Percentiles rank a stretch among this genome's conserved stretches.
phyloP scores from a whole-genome alignment of 352 stramenopile genomes.

The Pythium coloratum region DNA sequence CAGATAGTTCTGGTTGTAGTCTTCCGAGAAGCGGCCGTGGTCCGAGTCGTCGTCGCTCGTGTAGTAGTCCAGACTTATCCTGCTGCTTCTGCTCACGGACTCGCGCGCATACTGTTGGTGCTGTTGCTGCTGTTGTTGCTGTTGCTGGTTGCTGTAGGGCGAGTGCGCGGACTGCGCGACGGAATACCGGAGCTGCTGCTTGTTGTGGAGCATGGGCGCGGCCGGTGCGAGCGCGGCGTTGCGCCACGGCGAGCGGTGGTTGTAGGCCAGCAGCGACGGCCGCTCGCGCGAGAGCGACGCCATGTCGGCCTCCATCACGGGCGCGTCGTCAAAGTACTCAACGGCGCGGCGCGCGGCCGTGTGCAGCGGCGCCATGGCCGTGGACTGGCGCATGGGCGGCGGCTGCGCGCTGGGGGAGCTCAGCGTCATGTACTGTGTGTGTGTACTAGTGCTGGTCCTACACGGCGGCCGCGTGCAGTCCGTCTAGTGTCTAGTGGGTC shows the following conservation, averaged over 20 bases:
- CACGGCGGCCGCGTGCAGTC: not conserved
- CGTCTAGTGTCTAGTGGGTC: not conserved
- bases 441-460: not conserved
- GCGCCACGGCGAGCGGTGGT: constrained; percentile 14
- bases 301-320: constrained; percentile 18
- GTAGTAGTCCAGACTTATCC: constrained; percentile 5
- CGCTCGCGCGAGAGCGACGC: constrained; percentile 1
- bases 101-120: constrained; percentile 9
- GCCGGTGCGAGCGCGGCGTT: constrained; percentile 1
- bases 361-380: constrained; percentile 18
- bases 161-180: not conserved
- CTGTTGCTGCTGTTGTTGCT: not conserved
- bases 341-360: constrained; percentile 21
- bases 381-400: constrained; percentile 11
- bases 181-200: not conserved
- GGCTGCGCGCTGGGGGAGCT: not conserved
- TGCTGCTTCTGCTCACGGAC: constrained; percentile 8
- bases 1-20: constrained; percentile 24
- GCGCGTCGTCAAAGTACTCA: constrained; percentile 25
- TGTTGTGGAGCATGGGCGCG: constrained; percentile 8
- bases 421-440: not conserved
- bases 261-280: constrained; percentile 17
- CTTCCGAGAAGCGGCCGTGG: constrained; percentile 11
- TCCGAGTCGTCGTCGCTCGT: constrained; percentile 26
- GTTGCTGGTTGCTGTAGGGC: not conserved